Evolutionary conservation across 192 early-diverging fungal genomes (phyloP), one percentile per base, ranked within the genome.

Genomic region (Podila clonocystis): DNA sequence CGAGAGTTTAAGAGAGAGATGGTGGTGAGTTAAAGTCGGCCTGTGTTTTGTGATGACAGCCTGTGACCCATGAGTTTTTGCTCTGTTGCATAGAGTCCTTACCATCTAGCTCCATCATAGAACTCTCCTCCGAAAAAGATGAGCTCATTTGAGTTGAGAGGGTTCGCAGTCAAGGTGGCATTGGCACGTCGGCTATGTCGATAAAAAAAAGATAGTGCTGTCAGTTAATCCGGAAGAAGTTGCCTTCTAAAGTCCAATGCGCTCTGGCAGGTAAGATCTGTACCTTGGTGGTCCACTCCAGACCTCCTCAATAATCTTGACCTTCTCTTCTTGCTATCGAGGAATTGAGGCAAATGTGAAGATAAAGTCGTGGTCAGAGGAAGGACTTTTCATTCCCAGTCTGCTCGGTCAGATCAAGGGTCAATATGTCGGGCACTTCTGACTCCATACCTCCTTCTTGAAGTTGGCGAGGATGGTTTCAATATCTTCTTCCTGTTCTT

Each of bases 41-140:
- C 31, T 6, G 17, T 13, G 28, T 6, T 5, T 15, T 24, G n/a
- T 57, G 8, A 26, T n/a, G 55, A 0, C 1, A 24, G 20, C 12
- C 57, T 12, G 13, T 8, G 57, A 13, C 57, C 19, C 0, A 58
- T 28, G 28, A 13, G 26, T 20, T 57, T 1, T 3, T 4, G 22
- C 1, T 20, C 57, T 13, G 11, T 26, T 58, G 57, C 24, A 8
- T 4, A 8, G 17, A 24, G 26, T 19, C 28, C 45, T 69, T 76
- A 71, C 76, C 76, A 79, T 68, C 50, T 67, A 20, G 75, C 83
- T 8, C 93, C 93, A 70, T 92, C 86, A 66, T 83, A 92, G 62
- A 86, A 89, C 75, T 94, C 93, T 61, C 89, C 87, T 33, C 90
- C 92, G 83, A 93, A 93, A 69, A 93, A 85, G 34, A 91, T 82